Evolutionary conservation across 148 eudicot genomes (phyloP), one percentile per base, ranked within the genome.

Genomic region (Talinum fruticosum): DNA sequence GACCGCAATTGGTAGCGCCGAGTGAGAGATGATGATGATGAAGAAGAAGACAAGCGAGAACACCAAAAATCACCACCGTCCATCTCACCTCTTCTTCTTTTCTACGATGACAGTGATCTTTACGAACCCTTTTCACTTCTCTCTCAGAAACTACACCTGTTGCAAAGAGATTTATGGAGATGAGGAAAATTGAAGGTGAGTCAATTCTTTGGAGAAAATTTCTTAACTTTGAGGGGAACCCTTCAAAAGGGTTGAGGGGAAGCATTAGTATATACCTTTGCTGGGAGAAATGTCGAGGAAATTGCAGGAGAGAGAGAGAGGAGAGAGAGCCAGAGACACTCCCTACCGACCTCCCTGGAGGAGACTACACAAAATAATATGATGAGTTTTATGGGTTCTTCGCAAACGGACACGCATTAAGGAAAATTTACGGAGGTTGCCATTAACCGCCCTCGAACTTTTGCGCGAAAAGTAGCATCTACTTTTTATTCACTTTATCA

Each of bases 1-100:
- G 98, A 90, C 86, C 89, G 91, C 79, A 90, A 86, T 30, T 77
- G 93, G 61, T 79, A 84, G 18, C 94, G 89, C 69, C 88, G 81
- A 41, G 33, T n/a, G 30, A 62, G 34, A 62, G 88, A 86, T 35
- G 84, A 69, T 10, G 79, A 77, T 5, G 83, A 77, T 4, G 75
- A 71, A 1, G 80, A 81, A 75, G 90, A 65, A 51, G 87, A 84
- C 18, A 88, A 64, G 29, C 90, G 85, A 70, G 83, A 78, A 34
- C 79, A 69, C 97, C 97, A 87, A 53, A 85, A 88, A 89, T 93
- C 94, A 82, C 79, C 78, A 49, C 80, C 74, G n/a, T 73, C 82
- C 84, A 79, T 79, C 51, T 78, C 41, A 34, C 64, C 37, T 73
- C 66, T 24, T 73, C 10, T 10, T 71, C 8, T 44, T 7, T 8